Percentiles rank a stretch among this genome's conserved stretches.
phyloP scores from a whole-genome alignment of 106 monocot genomes.

The Alisma plantagoaquatica region DNA sequence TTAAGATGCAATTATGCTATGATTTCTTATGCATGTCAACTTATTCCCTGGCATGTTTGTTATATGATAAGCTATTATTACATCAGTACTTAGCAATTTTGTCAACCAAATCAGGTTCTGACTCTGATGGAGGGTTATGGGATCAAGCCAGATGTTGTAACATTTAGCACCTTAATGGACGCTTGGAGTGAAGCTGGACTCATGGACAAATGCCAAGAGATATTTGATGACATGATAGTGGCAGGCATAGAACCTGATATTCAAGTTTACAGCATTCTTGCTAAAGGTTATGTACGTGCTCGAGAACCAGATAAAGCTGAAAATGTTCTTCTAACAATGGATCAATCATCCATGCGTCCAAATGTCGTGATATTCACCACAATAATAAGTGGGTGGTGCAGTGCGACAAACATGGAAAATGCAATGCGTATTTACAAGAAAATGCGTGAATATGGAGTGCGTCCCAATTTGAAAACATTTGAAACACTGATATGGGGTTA shows the following conservation, averaged over 20 bases:
- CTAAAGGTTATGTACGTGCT: constrained; percentile 76
- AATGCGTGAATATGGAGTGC: constrained; percentile 46
- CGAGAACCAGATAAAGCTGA: constrained; percentile 70
- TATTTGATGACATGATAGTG: constrained; percentile 50
- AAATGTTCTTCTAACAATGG: constrained; percentile 54
- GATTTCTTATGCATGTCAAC: too few relatives aligned
- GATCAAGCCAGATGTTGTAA: constrained; percentile 78
- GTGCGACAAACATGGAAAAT: constrained; percentile 67
- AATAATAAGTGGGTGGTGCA: constrained; percentile 91
- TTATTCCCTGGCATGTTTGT: too few relatives aligned
- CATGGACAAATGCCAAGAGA: constrained; percentile 65
- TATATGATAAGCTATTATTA: too few relatives aligned
- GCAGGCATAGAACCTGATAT: constrained; percentile 61
- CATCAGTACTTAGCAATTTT: too few relatives aligned
- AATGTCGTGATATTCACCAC: constrained; percentile 91
- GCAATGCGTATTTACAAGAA: constrained; percentile 55
- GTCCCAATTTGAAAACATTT: constrained; percentile 76
- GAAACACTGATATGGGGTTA: constrained; percentile 95
- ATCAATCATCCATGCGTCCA: constrained; percentile 32
- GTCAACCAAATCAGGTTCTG: constrained; percentile 59
- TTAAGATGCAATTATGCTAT: too few relatives aligned
- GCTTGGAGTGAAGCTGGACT: constrained; percentile 64
- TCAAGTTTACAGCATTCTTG: constrained; percentile 81
- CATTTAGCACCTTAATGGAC: constrained; percentile 84
- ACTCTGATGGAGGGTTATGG: constrained; percentile 52